A percentile compares a stretch with the other conserved stretches of the same genome.
These are phyloP conservation scores for Fistulifera pelliculosa DNA, from an alignment of 108 stramenopile genomes.

Conservation along the genomic window DNA sequence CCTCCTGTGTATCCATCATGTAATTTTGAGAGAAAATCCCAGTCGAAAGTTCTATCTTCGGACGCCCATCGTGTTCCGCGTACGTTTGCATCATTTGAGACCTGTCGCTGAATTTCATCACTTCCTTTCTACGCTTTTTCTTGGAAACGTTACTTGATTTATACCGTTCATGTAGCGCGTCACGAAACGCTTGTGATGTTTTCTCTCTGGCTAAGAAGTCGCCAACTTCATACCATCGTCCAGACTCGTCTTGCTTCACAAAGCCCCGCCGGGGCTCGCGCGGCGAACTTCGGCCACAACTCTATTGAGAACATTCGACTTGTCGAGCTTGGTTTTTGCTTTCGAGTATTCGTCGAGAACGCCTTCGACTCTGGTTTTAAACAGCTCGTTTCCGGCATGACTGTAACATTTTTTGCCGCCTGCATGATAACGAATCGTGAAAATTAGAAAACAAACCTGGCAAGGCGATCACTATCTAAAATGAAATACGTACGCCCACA, in stretches of 20 bases:
- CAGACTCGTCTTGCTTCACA: constrained; percentile 12
- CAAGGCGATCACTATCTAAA: not conserved
- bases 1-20: not conserved
- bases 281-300: constrained; percentile 13
- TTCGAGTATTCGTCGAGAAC: constrained; percentile 10
- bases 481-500: constrained; percentile 4
- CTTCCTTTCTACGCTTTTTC: constrained; percentile 12
- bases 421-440: not conserved
- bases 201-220: constrained; percentile 27
- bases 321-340: constrained; percentile 19
- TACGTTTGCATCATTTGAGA: constrained; percentile 1
- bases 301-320: constrained; percentile 10
- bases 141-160: constrained; percentile 15
- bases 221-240: constrained; percentile 24
- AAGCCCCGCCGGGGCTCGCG: constrained; percentile 19
- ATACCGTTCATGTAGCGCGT: constrained; percentile 14
- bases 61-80: not conserved
- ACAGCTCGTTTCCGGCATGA: constrained; percentile 12
- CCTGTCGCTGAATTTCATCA: not conserved
- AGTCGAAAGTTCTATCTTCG: not conserved
- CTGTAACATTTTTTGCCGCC: constrained; percentile 9
- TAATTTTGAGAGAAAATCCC: not conserved
- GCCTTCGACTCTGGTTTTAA: constrained; percentile 6
- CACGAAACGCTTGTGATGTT: constrained; percentile 24
- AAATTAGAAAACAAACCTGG: not conserved